Evolutionary conservation across 129 eudicot species (phyloP).

Genomic region (Flaveria linearis): DNA sequence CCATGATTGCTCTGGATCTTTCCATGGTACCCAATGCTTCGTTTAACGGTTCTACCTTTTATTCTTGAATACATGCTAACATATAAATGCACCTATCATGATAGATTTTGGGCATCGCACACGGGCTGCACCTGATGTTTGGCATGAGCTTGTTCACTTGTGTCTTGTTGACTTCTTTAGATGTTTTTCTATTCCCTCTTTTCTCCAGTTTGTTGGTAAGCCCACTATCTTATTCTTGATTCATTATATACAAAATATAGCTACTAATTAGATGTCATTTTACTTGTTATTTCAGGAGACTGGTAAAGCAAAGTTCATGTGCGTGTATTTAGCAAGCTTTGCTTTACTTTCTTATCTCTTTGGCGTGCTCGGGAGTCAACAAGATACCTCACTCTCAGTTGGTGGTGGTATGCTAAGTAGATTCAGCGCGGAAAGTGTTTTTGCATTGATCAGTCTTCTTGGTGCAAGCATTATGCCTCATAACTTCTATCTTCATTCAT

Average conservation of each 20-base stretch:
- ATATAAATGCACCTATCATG: conserved; percentile 13
- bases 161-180: conserved; percentile 69
- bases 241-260: conserved; percentile 4
- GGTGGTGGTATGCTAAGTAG: conserved; percentile 45
- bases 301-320: conserved; percentile 52
- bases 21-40: conserved; percentile 59
- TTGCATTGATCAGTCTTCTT: conserved; percentile 73
- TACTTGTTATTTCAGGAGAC: conserved; percentile 49
- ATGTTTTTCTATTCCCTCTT: conserved; percentile 75
- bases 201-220: conserved; percentile 65
- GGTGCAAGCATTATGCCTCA: conserved; percentile 99
- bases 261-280: not conserved
- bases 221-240: conserved; percentile 2
- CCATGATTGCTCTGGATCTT: conserved; percentile 76
- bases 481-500: conserved; percentile 89
- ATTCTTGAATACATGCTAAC: conserved; percentile 21
- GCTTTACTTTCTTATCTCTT: conserved; percentile 54
- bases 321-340: conserved; percentile 48
- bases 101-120: conserved; percentile 89
- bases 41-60: not conserved
- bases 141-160: conserved; percentile 70
- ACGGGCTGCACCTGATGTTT: conserved; percentile 69
- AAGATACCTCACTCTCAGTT: conserved; percentile 51
- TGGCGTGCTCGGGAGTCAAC: conserved; percentile 65
- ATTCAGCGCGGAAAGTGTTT: conserved; percentile 71